These are phyloP conservation scores for Marchantia paleacea DNA, from an alignment of 225 moss, liverwort and hornwort species.

Conservation along the genomic window DNA sequence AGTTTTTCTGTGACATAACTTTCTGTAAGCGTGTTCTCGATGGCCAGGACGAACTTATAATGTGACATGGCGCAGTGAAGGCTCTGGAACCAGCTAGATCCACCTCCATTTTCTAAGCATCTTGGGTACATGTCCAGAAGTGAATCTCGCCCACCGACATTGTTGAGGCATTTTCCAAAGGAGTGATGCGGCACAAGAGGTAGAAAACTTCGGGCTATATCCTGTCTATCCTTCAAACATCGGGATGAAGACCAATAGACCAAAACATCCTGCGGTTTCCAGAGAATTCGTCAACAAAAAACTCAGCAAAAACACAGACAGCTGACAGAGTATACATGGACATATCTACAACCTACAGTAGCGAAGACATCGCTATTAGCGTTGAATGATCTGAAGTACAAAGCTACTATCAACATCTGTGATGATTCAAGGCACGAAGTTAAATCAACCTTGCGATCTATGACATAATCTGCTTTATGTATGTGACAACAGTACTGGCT, in stretches of 20 bases:
- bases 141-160: conserved; percentile 46
- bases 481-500: not conserved
- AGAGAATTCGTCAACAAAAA: not conserved
- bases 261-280: conserved; percentile 46
- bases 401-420: not conserved
- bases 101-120: conserved; percentile 37
- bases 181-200: conserved; percentile 55
- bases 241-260: conserved; percentile 78
- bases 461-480: not conserved
- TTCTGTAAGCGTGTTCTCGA: conserved; percentile 62
- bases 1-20: conserved; percentile 77
- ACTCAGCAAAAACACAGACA: not conserved
- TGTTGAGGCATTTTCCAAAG: conserved; percentile 71
- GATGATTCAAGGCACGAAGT: not conserved
- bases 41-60: conserved; percentile 71
- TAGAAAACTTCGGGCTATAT: conserved; percentile 42
- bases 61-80: conserved; percentile 72
- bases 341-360: not conserved
- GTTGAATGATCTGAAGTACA: not conserved
- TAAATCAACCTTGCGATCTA: not conserved
- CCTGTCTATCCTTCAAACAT: conserved; percentile 49
- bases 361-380: not conserved
- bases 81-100: conserved; percentile 39
- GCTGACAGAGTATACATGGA: not conserved
- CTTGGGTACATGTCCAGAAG: conserved; percentile 50